A percentile compares a stretch with the other conserved stretches of the same genome.
These are phyloP conservation scores for Psidium friedrichsthalianum DNA, from an alignment of 345 rosid genomes.

Conservation along the genomic window DNA sequence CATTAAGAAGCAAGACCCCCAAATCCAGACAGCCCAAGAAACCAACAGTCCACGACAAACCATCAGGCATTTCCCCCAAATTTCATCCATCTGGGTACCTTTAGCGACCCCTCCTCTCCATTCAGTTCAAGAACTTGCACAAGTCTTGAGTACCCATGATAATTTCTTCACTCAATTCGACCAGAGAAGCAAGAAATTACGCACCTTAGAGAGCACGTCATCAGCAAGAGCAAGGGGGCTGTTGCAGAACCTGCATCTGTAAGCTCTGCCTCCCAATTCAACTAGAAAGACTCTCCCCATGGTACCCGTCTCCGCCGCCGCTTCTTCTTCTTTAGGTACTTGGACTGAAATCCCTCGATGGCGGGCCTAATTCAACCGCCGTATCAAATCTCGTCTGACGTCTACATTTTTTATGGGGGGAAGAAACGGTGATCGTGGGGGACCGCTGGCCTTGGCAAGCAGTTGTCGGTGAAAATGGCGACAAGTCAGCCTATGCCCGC, in stretches of 20 bases:
- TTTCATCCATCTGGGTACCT: not conserved
- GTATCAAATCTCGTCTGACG: not conserved
- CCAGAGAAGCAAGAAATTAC: not conserved
- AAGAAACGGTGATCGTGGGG: not conserved
- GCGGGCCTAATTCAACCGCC: not conserved
- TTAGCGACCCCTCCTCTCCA: not conserved
- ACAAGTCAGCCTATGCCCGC: not conserved
- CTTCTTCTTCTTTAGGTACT: not conserved
- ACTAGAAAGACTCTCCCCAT: constrained; percentile 31
- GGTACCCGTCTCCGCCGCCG: not conserved
- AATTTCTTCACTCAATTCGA: not conserved
- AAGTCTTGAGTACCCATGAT: not conserved
- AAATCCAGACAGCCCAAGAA: not conserved
- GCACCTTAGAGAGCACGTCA: constrained; percentile 25
- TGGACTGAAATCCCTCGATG: not conserved
- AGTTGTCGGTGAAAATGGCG: not conserved
- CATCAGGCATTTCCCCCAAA: not conserved
- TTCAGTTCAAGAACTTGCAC: not conserved
- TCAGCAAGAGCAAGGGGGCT: constrained; percentile 29
- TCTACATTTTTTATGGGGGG: not conserved
- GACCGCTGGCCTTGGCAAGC: not conserved
- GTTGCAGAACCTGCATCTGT: constrained; percentile 27
- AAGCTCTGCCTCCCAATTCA: constrained; percentile 15
- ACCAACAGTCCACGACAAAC: not conserved
- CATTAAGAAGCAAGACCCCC: not conserved